Conservation (phyloP, 2,329 filamentous ascomycete species). For the Karstenula rhodostoma region DNA sequence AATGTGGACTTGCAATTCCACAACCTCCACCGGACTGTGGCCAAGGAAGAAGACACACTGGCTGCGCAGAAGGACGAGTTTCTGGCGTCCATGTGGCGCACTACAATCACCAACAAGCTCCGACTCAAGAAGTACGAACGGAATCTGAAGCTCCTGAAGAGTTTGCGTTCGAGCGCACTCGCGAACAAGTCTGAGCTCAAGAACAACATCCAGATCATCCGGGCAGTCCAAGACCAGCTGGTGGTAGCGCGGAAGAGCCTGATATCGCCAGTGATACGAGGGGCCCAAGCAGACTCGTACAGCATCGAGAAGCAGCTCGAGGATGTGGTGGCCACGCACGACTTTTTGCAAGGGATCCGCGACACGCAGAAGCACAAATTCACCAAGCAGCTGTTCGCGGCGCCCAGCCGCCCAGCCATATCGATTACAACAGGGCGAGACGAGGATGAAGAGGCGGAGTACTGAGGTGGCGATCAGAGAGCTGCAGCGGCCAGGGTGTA, state of each 20-base stretch:
- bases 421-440: slow-evolving; percentile 33
- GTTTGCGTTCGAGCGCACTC: slow-evolving; percentile 82
- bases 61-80: slow-evolving; percentile 83
- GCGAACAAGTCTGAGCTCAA: slow-evolving; percentile 87
- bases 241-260: slow-evolving; percentile 85
- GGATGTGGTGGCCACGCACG: slow-evolving; percentile 81
- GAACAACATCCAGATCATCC: slow-evolving; percentile 83
- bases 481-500: not conserved
- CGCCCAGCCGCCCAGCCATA: slow-evolving; percentile 36
- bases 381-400: slow-evolving; percentile 74
- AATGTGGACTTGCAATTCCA: slow-evolving; percentile 89
- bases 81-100: slow-evolving; percentile 84
- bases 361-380: slow-evolving; percentile 83
- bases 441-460: slow-evolving; percentile 28
- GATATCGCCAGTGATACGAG: slow-evolving; percentile 81
- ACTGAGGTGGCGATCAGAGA: slow-evolving; percentile 12
- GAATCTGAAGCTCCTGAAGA: slow-evolving; percentile 80
- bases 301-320: slow-evolving; percentile 85
- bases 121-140: slow-evolving; percentile 90
- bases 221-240: slow-evolving; percentile 84
- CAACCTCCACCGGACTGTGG: slow-evolving; percentile 84
- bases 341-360: slow-evolving; percentile 77
- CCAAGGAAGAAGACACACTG: slow-evolving; percentile 82
- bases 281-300: slow-evolving; percentile 71
- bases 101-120: slow-evolving; percentile 78